phyloP scores from a whole-genome alignment of 306 rosid genomes.

The Prunus fruticosa region DNA sequence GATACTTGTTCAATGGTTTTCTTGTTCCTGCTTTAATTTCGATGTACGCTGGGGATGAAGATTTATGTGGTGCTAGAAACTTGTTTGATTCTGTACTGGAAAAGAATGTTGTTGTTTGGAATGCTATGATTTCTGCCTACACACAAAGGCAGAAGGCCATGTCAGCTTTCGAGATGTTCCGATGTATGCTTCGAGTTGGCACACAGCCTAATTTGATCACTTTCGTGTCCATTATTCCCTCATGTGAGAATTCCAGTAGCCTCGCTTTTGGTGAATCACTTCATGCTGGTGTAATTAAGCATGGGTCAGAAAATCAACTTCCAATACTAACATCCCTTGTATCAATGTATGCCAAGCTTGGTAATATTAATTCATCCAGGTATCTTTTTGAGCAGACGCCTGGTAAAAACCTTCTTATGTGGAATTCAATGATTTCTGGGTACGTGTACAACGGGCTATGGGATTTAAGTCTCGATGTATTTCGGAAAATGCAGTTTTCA shows the following conservation, averaged over 20 bases:
- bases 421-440: slow-evolving; percentile 40
- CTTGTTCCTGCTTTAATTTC: slow-evolving; percentile 36
- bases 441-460: slow-evolving; percentile 26
- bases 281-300: slow-evolving; percentile 33
- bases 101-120: slow-evolving; percentile 28
- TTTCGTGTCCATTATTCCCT: slow-evolving; percentile 33
- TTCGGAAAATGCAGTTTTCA: slow-evolving; percentile 25
- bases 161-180: slow-evolving; percentile 28
- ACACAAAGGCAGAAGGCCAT: slow-evolving; percentile 22
- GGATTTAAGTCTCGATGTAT: slow-evolving; percentile 23
- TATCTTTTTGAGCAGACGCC: slow-evolving; percentile 19
- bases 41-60: slow-evolving; percentile 27
- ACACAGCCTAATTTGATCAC: slow-evolving; percentile 25
- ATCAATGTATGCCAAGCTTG: slow-evolving; percentile 36
- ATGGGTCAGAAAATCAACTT: slow-evolving; percentile 28
- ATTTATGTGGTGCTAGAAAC: slow-evolving; percentile 19
- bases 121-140: slow-evolving; percentile 34
- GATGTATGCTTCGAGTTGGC: slow-evolving; percentile 8
- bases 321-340: slow-evolving; percentile 26
- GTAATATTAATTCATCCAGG: slow-evolving; percentile 15
- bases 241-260: slow-evolving; percentile 23
- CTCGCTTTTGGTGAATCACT: slow-evolving; percentile 24
- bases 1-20: slow-evolving; percentile 21
- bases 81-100: slow-evolving; percentile 28
- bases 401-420: slow-evolving; percentile 14